These are phyloP conservation scores for Lumnitzera littorea DNA, from an alignment of 345 rosid species.

Conservation along the genomic window DNA sequence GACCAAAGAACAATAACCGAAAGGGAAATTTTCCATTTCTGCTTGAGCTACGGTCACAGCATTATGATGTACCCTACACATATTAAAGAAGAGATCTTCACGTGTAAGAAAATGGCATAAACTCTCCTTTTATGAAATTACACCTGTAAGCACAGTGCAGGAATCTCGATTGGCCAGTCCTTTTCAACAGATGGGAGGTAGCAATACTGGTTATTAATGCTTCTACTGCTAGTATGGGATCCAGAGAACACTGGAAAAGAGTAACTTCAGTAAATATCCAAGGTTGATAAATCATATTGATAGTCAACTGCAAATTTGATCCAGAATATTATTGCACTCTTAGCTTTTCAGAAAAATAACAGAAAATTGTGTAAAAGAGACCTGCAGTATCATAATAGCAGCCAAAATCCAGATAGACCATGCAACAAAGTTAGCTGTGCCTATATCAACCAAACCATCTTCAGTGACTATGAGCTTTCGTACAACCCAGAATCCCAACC, in stretches of 20 bases:
- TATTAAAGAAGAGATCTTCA: too few species aligned
- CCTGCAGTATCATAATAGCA: slow-evolving; percentile 75
- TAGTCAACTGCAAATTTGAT: too few species aligned
- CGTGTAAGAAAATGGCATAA: too few species aligned
- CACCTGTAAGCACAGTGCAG: slow-evolving; percentile 45
- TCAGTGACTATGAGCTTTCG: slow-evolving; percentile 69
- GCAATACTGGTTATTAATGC: slow-evolving; percentile 48
- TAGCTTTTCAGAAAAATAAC: too few species aligned
- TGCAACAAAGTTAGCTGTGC: slow-evolving; percentile 66
- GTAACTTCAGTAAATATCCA: neutral
- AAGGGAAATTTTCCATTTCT: too few species aligned
- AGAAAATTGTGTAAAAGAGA: slow-evolving; percentile 6
- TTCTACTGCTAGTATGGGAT: slow-evolving; percentile 67
- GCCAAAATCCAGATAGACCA: slow-evolving; percentile 76
- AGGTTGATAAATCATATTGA: neutral
- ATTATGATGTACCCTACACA: too few species aligned
- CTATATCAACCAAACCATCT: slow-evolving; percentile 75
- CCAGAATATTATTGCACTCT: too few species aligned
- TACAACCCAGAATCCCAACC: slow-evolving; percentile 94
- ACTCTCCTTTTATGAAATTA: slow-evolving; percentile 2
- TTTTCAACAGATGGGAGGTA: slow-evolving; percentile 35
- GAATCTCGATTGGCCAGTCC: slow-evolving; percentile 34
- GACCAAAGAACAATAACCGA: too few species aligned
- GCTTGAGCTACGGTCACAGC: too few species aligned
- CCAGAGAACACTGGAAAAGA: slow-evolving; percentile 65